Base-by-base conservation (phyloP, 2,329 filamentous ascomycete genomes). In the Metarhizium anisopliae region DNA sequence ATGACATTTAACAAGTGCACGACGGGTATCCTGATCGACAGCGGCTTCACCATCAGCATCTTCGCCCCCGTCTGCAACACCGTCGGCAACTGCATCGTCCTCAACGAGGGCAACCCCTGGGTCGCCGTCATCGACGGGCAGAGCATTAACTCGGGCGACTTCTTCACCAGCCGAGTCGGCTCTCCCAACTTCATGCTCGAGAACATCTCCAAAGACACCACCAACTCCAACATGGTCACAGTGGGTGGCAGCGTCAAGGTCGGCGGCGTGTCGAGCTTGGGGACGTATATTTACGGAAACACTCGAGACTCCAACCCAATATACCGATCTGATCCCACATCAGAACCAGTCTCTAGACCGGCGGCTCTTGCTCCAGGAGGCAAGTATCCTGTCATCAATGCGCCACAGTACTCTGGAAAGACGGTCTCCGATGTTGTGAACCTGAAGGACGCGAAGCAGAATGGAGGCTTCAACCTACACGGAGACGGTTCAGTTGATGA, bases 1-100 rank as follows among this genome's bases (percentile, higher is more conserved):
- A 72, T 76, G 20, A 69, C 73, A 59, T 76, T 76, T 55, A 73
- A 63, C 60, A 66, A 73, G 32, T 74, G 74, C 59, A 72, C 68
- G 0, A 62, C 74, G 4, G 74, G 61, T 13, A 59, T 66, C 57
- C 59, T 64, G 52, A 62, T 67, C 47, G 58, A 53, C 49, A 60
- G 59, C 5, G 74, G 72, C 3, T 63, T 63, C 47, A 74, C 72
- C 30, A 72, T 76, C 56, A 71, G 65, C 57, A 64, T 76, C 36
- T 60, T 74, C 42, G 65, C 64, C 1, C 67, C 73, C 0, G 73
- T 69, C 2, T 76, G 74, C 52, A 70, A 75, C 11, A 70, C 66
- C 2, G 68, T 69, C 49, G 72, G 69, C 20, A 68, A 65, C 14
- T 70, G 63, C 18, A 66, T 76, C 13, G 59, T 57, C 16, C 67